Evolutionary conservation across 371 early-diverging fungal species (phyloP), one percentile per base, ranked within the genome.

Genomic region (Neoconidiobolus thromboides): DNA sequence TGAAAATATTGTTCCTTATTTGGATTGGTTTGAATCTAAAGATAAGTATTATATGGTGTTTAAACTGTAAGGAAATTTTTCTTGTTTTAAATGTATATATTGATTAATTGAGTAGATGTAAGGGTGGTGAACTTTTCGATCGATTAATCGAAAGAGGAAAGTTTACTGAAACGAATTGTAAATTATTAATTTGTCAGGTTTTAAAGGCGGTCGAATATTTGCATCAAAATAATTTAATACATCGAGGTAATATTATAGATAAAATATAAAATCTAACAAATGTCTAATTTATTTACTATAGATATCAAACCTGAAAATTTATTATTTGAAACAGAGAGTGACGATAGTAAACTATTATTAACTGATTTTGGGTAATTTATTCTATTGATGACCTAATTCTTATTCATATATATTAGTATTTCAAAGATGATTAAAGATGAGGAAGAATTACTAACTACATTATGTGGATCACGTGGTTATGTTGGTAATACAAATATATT

Each of bases 41-140:
- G 78, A 80, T 61, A 83, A 89, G 67, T 85, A 87, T 67, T 91
- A 90, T 67, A 69, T 95, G 9, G 91, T 95, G 38, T 92, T 89
- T 73, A 85, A 91, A 63, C 71, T 93, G 79, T 75, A 76, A 66
- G 72, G 66, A 44, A 48, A 26, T n/a, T 6, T 14, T 42, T 53
- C 40, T 43, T 39, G 55, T 50, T 55, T 26, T 42, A 59, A 10
- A 41, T 40, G 42, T n/a, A 39, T 3, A 48, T 26, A 14, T 7
- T 38, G 5, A 14, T 46, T 10, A 9, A 50, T 42, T n/a, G 15
- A 3, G 15, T 63, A 81, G 79, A n/a, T 85, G 81, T 37, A 79
- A 81, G 43, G 94, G 93, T 48, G 93, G 93, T 48, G 94, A 93
- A 66, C 72, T 95, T 50, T 93, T 95, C 71, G 87, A 92, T 43